Evolutionary conservation across 768 basidiomycete genomes (phyloP).

Genomic region (Pisolithus microcarpus): DNA sequence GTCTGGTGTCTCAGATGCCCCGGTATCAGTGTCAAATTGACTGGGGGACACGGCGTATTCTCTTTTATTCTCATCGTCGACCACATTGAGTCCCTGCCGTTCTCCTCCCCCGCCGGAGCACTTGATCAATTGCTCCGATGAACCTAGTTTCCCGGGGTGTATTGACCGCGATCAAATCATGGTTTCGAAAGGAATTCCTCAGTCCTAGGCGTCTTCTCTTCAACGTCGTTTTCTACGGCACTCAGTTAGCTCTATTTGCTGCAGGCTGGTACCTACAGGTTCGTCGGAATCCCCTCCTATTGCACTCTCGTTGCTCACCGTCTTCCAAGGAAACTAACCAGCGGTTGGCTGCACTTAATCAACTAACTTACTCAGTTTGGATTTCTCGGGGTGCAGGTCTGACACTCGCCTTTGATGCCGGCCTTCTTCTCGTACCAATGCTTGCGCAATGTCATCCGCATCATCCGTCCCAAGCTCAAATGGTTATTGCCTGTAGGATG

Average conservation of each 20-base stretch:
- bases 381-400: slow-evolving; percentile 86
- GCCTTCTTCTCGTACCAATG: slow-evolving; percentile 83
- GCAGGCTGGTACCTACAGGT: slow-evolving; percentile 91
- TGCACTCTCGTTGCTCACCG: background rate
- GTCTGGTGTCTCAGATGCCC: too few relatives aligned
- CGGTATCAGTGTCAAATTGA: too few relatives aligned
- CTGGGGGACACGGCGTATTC: too few relatives aligned
- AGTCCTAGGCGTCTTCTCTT: slow-evolving; percentile 57
- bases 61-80: too few relatives aligned
- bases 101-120: background rate
- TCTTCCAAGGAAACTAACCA: slow-evolving; percentile 46
- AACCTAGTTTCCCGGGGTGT: background rate
- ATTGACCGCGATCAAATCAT: slow-evolving; percentile 54
- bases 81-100: background rate
- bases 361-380: slow-evolving; percentile 82
- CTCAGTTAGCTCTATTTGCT: slow-evolving; percentile 65
- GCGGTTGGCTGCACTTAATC: slow-evolving; percentile 69
- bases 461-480: slow-evolving; percentile 72
- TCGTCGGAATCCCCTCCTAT: background rate
- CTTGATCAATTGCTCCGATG: background rate
- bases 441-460: slow-evolving; percentile 80
- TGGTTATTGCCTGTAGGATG: slow-evolving; percentile 88
- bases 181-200: slow-evolving; percentile 69
- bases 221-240: slow-evolving; percentile 74
- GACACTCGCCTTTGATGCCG: slow-evolving; percentile 80